Evolutionary conservation across 768 basidiomycete genomes (phyloP).

Genomic region (Auricularia sp.): DNA sequence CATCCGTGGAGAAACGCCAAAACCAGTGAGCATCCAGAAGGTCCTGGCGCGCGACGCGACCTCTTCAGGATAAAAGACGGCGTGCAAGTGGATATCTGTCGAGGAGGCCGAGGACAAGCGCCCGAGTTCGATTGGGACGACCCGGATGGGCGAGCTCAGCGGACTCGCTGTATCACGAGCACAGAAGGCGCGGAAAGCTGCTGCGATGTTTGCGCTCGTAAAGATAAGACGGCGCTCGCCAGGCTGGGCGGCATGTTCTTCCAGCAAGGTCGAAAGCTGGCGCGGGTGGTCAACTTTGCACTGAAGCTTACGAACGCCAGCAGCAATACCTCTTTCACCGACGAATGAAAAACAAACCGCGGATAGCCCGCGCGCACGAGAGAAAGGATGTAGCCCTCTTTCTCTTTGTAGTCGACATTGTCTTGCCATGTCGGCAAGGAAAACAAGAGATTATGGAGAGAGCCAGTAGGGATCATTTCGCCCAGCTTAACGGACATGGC

Average conservation of each 20-base stretch:
- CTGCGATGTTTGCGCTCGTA: slow-evolving; percentile 28
- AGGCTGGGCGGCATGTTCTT: slow-evolving; percentile 28
- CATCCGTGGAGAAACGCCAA: slow-evolving; percentile 37
- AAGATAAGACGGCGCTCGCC: slow-evolving; percentile 34
- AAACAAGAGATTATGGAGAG: slow-evolving; percentile 40
- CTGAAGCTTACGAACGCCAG: slow-evolving; percentile 11
- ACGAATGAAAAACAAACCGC: slow-evolving; percentile 39
- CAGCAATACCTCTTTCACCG: slow-evolving; percentile 29
- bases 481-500: slow-evolving; percentile 5
- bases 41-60: slow-evolving; percentile 29
- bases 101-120: not conserved
- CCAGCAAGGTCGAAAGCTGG: slow-evolving; percentile 31
- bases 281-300: not conserved
- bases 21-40: slow-evolving; percentile 46
- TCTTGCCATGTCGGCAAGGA: slow-evolving; percentile 41
- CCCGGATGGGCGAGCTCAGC: too few species aligned
- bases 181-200: slow-evolving; percentile 28
- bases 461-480: slow-evolving; percentile 20
- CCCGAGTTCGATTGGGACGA: slow-evolving; percentile 10
- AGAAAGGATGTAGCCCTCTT: slow-evolving; percentile 30
- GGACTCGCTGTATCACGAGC: not conserved
- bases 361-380: slow-evolving; percentile 42
- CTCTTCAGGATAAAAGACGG: slow-evolving; percentile 29
- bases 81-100: slow-evolving; percentile 20
- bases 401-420: slow-evolving; percentile 39